Evolutionary conservation across 805 yeast species (phyloP), one percentile per base, ranked within the genome.

Genomic region (Saccharomycopsis olivae): DNA sequence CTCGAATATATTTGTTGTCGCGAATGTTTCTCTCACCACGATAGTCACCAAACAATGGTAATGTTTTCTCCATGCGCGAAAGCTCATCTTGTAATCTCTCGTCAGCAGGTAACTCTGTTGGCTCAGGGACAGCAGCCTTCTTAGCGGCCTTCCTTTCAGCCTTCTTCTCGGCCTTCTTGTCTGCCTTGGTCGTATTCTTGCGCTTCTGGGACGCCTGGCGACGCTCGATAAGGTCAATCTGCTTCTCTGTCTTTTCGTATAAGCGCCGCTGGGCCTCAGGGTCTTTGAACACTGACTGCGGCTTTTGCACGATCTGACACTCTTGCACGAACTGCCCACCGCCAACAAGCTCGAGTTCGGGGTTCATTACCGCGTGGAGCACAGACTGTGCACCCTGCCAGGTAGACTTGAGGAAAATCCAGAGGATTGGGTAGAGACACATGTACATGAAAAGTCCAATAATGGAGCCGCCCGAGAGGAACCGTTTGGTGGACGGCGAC

Each of bases 401-500:
- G 10, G 87, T 71, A 21, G 82, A 74, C 59, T 87, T 89, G 40
- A 88, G 66, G 36, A 88, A 66, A 14, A 92, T 52, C 78, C 86
- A 89, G 70, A 86, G 74, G 0, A 92, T 37, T 8, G 98, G 98
- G 63, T 79, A 83, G 32, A 80, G 41, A 2, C 87, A 5, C 23
- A 87, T 45, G 53, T 89, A 78, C 0, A 85, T 8, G 3, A 87
- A 46, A 27, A 82, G 58, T 2, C 85, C 78, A 49, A 65, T 51
- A 2, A 89, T 50, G 0, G 84, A 65, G 1, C 97, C 96, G 60
- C 83, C 69, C 15, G 92, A 75, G 4, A 86, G 43, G 27, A 78
- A 73, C 41, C 96, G 69, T 49, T 92, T 75, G 29, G 89, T 78
- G 19, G 94, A 75, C 2, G 95, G 84, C 2, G 95, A 76, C 49